Base-by-base conservation (phyloP, 306 rosid species). In the Cicer chorassanicum region DNA sequence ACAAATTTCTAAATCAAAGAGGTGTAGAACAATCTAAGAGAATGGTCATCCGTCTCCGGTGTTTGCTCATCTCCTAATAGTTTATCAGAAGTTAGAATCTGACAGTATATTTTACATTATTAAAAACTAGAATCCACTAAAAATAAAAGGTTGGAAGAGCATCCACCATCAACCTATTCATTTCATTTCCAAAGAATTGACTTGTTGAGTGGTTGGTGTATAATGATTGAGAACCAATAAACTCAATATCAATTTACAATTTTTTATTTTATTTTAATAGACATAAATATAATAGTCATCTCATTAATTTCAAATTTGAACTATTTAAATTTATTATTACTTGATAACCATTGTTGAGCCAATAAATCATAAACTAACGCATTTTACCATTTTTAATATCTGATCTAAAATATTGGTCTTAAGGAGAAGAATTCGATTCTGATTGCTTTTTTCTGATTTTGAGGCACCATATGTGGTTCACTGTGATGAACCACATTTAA, bases 401-500 rank as follows among this genome's bases (percentile, higher is more conserved):
- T 14, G 24, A 38, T 62, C 40, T 16, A 50, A 14, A 51, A 15
- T 51, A 59, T 59, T 59, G 6, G 40, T 60, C 29, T 14, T 38
- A 24, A 41, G 61, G 44, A 54, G 62, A 63, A 34, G 8, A 79
- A 43, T 64, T 65, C 68, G 51, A 10, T 64, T 61, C 46, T 54
- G 4, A 62, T 6, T 19, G 63, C 41, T 15, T 45, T 68, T 16
- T 59, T 44, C 36, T 13, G 63, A 44, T 39, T 14, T 15, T 51
- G 21, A 51, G 57, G 24, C 57, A 51, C 57, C 57, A 6, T 19
- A 14, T 14, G 19, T 6, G 57, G 21, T 51, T 51, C 4, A 2
- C 10, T 7, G 8, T 49, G 55, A 14, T 49, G 55, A n/a, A 49
- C 3, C 19, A 49, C 19, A n/a, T 49, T n/a, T n/a, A 49, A 49